Percentiles rank a stretch among this genome's conserved stretches.
These are phyloP conservation scores for Ascochyta koolunga DNA, from an alignment of 2,329 filamentous ascomycete species.

Conservation along the genomic window DNA sequence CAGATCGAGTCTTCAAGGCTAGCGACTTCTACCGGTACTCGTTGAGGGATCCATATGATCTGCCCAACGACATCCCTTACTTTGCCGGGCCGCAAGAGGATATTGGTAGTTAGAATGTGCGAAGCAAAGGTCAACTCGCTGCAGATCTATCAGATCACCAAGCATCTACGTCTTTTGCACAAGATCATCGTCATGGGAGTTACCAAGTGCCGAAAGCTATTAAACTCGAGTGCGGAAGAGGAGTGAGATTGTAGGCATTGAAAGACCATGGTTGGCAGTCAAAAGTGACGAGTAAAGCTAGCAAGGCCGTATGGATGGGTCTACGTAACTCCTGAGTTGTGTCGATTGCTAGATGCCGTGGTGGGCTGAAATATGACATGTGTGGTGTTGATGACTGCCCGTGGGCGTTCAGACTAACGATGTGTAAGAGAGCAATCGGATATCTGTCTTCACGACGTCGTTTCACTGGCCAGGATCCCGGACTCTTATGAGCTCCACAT, in stretches of 20 bases:
- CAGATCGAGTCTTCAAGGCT: constrained; percentile 9
- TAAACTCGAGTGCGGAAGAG: not conserved
- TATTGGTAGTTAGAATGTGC: not conserved
- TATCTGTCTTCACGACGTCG: not conserved
- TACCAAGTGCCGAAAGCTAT: no score
- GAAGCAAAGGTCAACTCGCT: no score
- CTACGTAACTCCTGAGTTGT: constrained; percentile 5
- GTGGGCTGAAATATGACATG: not conserved
- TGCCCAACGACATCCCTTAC: constrained; percentile 17
- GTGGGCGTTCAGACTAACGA: not conserved
- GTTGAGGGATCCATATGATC: constrained; percentile 15
- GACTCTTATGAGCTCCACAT: not conserved
- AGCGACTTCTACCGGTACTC: constrained; percentile 11
- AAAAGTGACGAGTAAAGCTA: not conserved
- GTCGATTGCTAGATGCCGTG: not conserved
- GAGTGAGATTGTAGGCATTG: not conserved
- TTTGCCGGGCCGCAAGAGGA: constrained; percentile 17
- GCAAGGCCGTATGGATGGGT: not conserved
- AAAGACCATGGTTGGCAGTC: not conserved
- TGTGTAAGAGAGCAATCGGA: not conserved
- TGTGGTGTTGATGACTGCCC: not conserved
- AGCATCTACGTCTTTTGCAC: no score
- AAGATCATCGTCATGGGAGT: no score
- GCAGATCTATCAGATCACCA: no score
- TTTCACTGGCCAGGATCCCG: not conserved